Evolutionary conservation across 371 early-diverging fungal genomes (phyloP), one percentile per base, ranked within the genome.

Genomic region (Umbelopsis sp.): DNA sequence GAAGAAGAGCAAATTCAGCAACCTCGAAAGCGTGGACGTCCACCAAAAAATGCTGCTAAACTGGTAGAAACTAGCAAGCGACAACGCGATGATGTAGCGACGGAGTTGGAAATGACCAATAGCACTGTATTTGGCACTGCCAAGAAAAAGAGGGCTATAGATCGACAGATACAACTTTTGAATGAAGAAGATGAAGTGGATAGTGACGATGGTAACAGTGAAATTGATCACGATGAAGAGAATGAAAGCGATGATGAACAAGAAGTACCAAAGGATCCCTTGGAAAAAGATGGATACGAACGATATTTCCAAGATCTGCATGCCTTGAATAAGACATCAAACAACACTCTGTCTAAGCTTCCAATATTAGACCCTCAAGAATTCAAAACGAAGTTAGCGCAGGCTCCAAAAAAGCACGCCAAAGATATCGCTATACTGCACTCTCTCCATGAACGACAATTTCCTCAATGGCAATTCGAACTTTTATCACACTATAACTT

Each of bases 401-500:
- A 68, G 0, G 79, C 85, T 1, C 86, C 86, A 0, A 51, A 63
- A 11, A 93, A 92, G 65, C 93, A 94, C 69, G 69, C 68, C 1
- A 32, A 72, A 2, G 90, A 92, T 66, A 86, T 83, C 52, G 73
- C 73, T n/a, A 78, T 78, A n/a, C 75, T 94, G 18, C 52, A 63
- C 2, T 68, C 72, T 14, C 72, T 89, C 46, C 91, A 94, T 65
- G 80, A 85, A 46, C 78, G 78, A 18, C 83, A 88, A 65, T 96
- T 94, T 65, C 76, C 83, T 1, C 94, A 96, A 69, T 96, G 96
- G 97, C 80, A 72, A 63, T 93, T 94, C 78, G 94, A 95, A 73
- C 82, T 95, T 25, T 70, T 80, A 2, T 76, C 85, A 16, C 86
- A 85, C 16, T 97, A 93, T 80, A 96, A 93, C 69, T 80, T 96